Evolutionary conservation across 345 rosid genomes (phyloP), one percentile per base, ranked within the genome.

Genomic region (Isatis tinctoria): DNA sequence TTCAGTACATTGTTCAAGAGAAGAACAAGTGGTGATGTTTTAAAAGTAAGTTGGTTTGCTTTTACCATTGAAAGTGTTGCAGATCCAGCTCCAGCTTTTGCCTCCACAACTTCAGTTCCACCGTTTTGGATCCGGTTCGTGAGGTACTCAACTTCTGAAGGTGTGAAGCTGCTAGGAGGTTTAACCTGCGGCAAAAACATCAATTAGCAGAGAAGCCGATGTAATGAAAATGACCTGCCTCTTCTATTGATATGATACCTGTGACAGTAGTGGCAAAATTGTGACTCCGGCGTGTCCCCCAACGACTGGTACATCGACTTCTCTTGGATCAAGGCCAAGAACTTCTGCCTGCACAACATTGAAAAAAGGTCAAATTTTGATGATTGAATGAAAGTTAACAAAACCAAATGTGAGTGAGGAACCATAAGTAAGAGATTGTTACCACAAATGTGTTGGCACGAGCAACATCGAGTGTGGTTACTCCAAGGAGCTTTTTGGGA

Each of bases 271-370:
- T 57, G 99, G 99, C 85, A 95, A 84, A 41, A 92, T 92, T 14
- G 99, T 92, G 70, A 92, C 93, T 70, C 98, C 98, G 0, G 98
- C 82, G 72, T 96, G 99, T 66, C 99, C 99, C 20, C 96, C 99
- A 53, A 92, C 94, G 36, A 96, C 99, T 11, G 99, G 99, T 75
- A 90, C 97, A 80, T 88, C 89, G 9, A 92, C 97, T 76, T 90
- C 92, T 82, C 96, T 84, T 35, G 98, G 99, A 83, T 95, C 96
- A 75, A 90, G 91, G 48, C 97, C 98, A 74, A 96, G 82, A 75
- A 92, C 92, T 82, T 96, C 99, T 26, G 97, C 99, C 99, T 95
- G 83, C 44, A 79, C 60, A 66, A 74, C 61, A 74, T 37, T 59
- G n/a, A 14, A 27, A 26, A 20, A 60, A 26, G 0, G 5, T 64